These are phyloP conservation scores for Sordariomycetes sp. DNA, from an alignment of 2,329 filamentous ascomycete species.

Conservation along the genomic window DNA sequence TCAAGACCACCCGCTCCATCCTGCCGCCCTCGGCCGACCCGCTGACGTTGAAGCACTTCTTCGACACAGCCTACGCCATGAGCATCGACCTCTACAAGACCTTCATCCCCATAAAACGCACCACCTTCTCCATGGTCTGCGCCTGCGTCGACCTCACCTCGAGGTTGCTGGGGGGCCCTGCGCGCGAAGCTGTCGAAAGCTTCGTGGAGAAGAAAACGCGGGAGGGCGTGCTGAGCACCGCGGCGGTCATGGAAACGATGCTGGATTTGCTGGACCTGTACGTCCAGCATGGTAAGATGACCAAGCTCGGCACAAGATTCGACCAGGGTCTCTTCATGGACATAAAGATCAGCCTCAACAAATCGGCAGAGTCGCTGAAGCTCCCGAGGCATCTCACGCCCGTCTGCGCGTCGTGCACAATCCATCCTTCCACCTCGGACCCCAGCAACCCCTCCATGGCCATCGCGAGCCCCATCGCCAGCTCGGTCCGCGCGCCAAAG, in stretches of 20 bases:
- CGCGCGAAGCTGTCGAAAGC: neutral
- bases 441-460: slow-evolving; percentile 13
- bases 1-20: slow-evolving; percentile 64
- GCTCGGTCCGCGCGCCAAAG: slow-evolving; percentile 19
- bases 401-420: slow-evolving; percentile 44
- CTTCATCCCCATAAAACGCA: slow-evolving; percentile 84
- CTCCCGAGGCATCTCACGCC: slow-evolving; percentile 53
- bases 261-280: slow-evolving; percentile 90
- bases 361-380: slow-evolving; percentile 59
- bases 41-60: slow-evolving; percentile 33
- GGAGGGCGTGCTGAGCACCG: slow-evolving; percentile 18
- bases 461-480: slow-evolving; percentile 22
- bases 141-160: slow-evolving; percentile 74
- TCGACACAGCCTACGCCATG: slow-evolving; percentile 67
- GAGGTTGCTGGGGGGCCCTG: slow-evolving; percentile 43
- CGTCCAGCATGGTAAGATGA: slow-evolving; percentile 69
- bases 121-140: slow-evolving; percentile 75
- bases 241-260: slow-evolving; percentile 62
- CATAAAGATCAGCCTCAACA: slow-evolving; percentile 79
- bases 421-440: slow-evolving; percentile 19
- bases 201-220: neutral
- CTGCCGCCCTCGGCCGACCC: slow-evolving; percentile 13
- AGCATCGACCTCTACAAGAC: slow-evolving; percentile 88
- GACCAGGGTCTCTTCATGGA: slow-evolving; percentile 73
- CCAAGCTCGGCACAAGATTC: slow-evolving; percentile 63